Conservation (phyloP, 257 asterid species). For the Haberlea rhodopensis region DNA sequence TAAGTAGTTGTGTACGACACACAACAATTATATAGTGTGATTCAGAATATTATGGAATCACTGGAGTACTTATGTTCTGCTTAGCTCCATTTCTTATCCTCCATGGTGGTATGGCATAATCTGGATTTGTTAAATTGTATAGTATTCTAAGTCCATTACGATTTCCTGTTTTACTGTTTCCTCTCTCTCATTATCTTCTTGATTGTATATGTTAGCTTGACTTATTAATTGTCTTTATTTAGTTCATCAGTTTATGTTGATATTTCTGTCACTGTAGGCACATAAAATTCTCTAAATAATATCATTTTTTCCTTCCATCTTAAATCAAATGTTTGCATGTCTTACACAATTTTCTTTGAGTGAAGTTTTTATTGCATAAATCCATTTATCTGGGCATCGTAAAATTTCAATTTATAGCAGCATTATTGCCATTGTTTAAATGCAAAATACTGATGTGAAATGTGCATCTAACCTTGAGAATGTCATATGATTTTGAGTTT, state of each 20-base stretch:
- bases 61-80: not conserved
- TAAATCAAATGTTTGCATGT: not conserved
- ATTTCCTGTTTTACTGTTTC: slow-evolving; percentile 3
- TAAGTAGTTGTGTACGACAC: not conserved
- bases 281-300: not conserved
- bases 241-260: not conserved
- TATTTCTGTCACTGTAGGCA: not conserved
- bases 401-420: not conserved
- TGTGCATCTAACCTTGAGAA: not conserved
- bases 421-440: not conserved
- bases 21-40: not conserved
- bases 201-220: not conserved
- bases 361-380: not conserved
- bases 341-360: slow-evolving; percentile 5
- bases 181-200: slow-evolving; percentile 10
- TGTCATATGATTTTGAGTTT: no score
- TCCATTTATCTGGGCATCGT: not conserved
- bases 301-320: not conserved
- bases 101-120: not conserved
- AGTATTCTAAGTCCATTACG: not conserved
- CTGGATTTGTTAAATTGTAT: not conserved
- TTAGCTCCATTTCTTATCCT: not conserved
- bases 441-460: not conserved
- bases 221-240: slow-evolving; percentile 2
- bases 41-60: not conserved